Base-by-base conservation (phyloP, 352 stramenopile species). In the Phytopythium sindhum region DNA sequence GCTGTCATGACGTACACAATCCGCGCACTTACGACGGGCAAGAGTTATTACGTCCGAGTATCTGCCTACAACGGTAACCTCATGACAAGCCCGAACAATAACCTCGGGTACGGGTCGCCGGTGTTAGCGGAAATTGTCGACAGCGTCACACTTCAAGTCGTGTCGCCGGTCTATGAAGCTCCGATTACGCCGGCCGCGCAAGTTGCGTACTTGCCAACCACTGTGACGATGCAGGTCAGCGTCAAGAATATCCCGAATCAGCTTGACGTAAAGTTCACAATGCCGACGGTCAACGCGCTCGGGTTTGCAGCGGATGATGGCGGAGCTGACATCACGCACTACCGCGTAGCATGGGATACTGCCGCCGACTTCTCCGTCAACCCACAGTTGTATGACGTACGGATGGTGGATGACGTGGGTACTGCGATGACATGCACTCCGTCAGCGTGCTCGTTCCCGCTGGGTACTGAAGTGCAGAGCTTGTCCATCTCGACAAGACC, bases 401-500 rank as follows among this genome's bases (percentile, higher is more conserved):
- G 78, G 1, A 88, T 88, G 65, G 63, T 81, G 11, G 73, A 73
- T 19, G 55, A 37, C 1, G 63, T 66, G 4, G 73, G 69, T 51
- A 57, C 47, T 33, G 47, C 60, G 0, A 14, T 67, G 4, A 72
- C 67, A 1, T 95, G 86, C 31, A 72, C 54, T 0, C 57, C 57
- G 1, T 56, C 62, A 0, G 56, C 70, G 10, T 99, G 96, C 66
- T 68, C 83, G 56, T 93, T 98, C 61, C 88, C 93, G 21, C 66
- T 98, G 23, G 96, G 96, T n/a, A 80, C 88, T 7, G 86, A 97
- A 65, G 86, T 98, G 14, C 94, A 98, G 71, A 92, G 78, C 8
- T 65, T 99, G 50, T 87, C 85, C 6, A 64, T 98, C 7, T 95
- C 82, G 47, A 37, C 48, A 15, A 55, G 48, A 23, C 61, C 82